phyloP scores from a whole-genome alignment of 208 protist species.

The Trypanosoma congolense region DNA sequence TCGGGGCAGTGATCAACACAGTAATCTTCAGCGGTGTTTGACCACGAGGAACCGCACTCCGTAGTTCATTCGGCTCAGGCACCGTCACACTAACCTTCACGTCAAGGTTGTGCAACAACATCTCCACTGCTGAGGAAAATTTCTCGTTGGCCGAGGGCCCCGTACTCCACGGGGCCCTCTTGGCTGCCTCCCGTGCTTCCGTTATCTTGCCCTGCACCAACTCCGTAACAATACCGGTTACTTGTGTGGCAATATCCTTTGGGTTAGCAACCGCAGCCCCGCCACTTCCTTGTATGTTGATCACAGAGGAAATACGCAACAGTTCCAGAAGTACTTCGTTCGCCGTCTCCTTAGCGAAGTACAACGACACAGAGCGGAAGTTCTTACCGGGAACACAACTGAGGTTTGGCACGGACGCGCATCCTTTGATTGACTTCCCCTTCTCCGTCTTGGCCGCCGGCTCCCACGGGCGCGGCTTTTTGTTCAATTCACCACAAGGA shows the following conservation, averaged over 20 bases:
- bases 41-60: not conserved
- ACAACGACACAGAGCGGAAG: constrained; percentile 23
- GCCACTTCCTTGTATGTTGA: constrained; percentile 18
- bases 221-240: constrained; percentile 19
- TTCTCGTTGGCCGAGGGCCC: constrained; percentile 19
- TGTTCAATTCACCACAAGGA: constrained; percentile 22
- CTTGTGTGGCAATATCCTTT: constrained; percentile 8
- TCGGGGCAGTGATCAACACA: constrained; percentile 24
- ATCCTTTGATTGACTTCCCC: constrained; percentile 9
- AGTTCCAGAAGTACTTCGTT: constrained; percentile 35
- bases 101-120: constrained; percentile 41
- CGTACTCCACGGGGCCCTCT: constrained; percentile 35
- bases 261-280: constrained; percentile 20
- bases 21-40: constrained; percentile 22
- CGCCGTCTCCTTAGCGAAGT: constrained; percentile 20
- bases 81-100: constrained; percentile 22
- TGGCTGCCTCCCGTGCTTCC: constrained; percentile 17
- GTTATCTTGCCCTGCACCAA: constrained; percentile 19
- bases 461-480: constrained; percentile 24
- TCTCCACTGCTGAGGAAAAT: constrained; percentile 37
- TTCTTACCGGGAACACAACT: constrained; percentile 31
- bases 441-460: constrained; percentile 21
- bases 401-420: constrained; percentile 33
- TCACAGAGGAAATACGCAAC: constrained; percentile 24
- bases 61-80: constrained; percentile 5